Evolutionary conservation across 352 stramenopile species (phyloP).

Genomic region (Phytophthora pseudosyringae): DNA sequence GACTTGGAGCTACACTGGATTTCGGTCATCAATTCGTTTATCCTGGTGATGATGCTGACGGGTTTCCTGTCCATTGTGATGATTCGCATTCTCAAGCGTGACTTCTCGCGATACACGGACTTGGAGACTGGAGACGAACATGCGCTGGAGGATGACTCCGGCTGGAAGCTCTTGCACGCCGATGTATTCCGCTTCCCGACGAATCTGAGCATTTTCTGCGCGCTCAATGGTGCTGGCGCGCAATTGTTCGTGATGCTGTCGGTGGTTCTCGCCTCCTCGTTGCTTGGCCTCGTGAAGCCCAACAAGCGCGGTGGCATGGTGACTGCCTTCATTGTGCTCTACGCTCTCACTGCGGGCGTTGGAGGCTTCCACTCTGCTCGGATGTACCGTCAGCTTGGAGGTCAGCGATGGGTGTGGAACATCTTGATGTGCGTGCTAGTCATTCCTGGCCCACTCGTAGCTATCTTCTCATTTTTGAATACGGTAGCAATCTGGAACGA

Average conservation of each 20-base stretch:
- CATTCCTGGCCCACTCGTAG: constrained; percentile 92
- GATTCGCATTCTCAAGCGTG: constrained; percentile 97
- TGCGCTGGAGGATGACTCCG: constrained; percentile 93
- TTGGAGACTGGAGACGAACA: constrained; percentile 88
- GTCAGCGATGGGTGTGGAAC: constrained; percentile 96
- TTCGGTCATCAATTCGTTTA: constrained; percentile 98
- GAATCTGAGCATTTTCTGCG: constrained; percentile 91
- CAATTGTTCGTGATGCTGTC: constrained; percentile 95
- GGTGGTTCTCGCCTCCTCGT: constrained; percentile 91
- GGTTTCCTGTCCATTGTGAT: constrained; percentile 97
- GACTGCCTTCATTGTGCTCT: constrained; percentile 94
- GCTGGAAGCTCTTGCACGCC: constrained; percentile 98
- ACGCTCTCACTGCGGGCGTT: constrained; percentile 94
- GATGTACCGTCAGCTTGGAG: constrained; percentile 95
- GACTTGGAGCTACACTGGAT: constrained; percentile 97
- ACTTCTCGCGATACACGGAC: constrained; percentile 98
- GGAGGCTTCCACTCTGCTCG: constrained; percentile 92
- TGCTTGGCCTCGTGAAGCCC: constrained; percentile 93
- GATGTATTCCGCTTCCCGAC: constrained; percentile 97
- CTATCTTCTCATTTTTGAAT: constrained; percentile 96
- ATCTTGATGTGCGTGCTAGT: constrained; percentile 92
- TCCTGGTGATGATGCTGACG: constrained; percentile 97
- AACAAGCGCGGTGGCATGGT: constrained; percentile 94
- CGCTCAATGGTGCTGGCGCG: constrained; percentile 92
- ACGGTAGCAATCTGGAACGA: constrained; percentile 95